A percentile compares a stretch with the other conserved stretches of the same genome.
These are phyloP conservation scores for Aspergillus hortae DNA, from an alignment of 2,329 filamentous ascomycete species.

Conservation along the genomic window DNA sequence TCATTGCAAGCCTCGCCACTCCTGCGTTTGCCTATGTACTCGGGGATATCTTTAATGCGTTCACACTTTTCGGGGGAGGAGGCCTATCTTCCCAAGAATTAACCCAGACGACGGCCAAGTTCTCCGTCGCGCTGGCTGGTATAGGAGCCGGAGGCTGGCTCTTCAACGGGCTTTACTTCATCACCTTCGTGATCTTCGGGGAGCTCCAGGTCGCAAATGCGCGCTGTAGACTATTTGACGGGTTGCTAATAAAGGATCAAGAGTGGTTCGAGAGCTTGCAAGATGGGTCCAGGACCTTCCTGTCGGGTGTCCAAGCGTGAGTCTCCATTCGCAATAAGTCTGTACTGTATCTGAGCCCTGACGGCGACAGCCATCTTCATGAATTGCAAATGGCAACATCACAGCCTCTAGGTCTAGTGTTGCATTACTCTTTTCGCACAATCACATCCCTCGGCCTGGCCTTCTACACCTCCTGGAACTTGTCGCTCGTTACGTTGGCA, in stretches of 20 bases:
- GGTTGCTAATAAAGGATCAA: constrained; percentile 69
- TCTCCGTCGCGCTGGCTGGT: constrained; percentile 60
- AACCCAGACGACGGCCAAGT: constrained; percentile 54
- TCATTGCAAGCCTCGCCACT: constrained; percentile 59
- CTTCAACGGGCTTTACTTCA: constrained; percentile 63
- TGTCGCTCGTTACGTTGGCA: constrained; percentile 75
- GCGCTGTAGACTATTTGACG: constrained; percentile 62
- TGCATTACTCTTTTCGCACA: constrained; percentile 63
- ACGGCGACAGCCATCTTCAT: constrained; percentile 62
- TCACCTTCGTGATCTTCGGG: constrained; percentile 71
- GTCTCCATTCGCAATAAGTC: constrained; percentile 24
- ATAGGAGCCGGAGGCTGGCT: constrained; percentile 66
- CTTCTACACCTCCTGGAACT: constrained; percentile 75
- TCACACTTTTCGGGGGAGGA: constrained; percentile 63
- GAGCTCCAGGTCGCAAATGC: constrained; percentile 71
- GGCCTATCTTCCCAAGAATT: constrained; percentile 49
- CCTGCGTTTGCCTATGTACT: constrained; percentile 67
- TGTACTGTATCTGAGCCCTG: neutral
- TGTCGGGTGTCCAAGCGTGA: constrained; percentile 71
- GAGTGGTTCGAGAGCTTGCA: constrained; percentile 75
- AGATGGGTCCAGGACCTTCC: constrained; percentile 68
- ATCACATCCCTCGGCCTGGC: constrained; percentile 67
- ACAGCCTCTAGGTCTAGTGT: constrained; percentile 69
- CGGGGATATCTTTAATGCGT: constrained; percentile 69
- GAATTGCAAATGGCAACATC: constrained; percentile 80